Percentiles rank a stretch among this genome's conserved stretches.
Evolutionary conservation across 1,284 basidiomycete species (phyloP).

Genomic region (Marasmius oreades): DNA sequence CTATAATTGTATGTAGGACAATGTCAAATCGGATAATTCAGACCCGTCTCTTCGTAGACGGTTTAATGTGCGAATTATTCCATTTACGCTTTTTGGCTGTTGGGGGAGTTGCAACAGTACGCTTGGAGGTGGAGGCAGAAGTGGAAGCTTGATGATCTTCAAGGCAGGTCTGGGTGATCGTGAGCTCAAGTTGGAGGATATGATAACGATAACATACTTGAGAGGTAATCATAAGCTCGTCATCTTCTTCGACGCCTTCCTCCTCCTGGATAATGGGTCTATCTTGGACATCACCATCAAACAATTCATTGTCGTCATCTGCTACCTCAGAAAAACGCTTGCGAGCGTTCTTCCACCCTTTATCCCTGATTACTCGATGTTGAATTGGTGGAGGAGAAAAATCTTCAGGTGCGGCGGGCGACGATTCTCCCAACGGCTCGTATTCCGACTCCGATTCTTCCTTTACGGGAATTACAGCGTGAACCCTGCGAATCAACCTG

Average conservation of each 20-base stretch:
- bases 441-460: constrained; percentile 31
- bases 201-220: neutral
- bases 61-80: neutral
- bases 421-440: constrained; percentile 15
- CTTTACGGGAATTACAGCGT: constrained; percentile 37
- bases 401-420: neutral
- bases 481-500: constrained; percentile 36
- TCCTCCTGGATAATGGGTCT: constrained; percentile 18
- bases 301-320: constrained; percentile 16
- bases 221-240: constrained; percentile 47
- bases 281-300: constrained; percentile 14
- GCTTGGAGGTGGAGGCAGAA: neutral
- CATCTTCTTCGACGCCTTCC: constrained; percentile 33
- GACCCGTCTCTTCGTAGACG: neutral
- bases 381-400: neutral
- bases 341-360: neutral
- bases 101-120: neutral
- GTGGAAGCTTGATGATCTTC: neutral
- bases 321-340: neutral
- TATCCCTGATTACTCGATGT: neutral
- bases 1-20: neutral
- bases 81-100: neutral
- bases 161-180: neutral
- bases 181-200: neutral
- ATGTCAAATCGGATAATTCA: neutral